A percentile compares a stretch with the other conserved stretches of the same genome.
phyloP scores from a whole-genome alignment of 164 flowering plant species.

The Aristolochia fimbriata region DNA sequence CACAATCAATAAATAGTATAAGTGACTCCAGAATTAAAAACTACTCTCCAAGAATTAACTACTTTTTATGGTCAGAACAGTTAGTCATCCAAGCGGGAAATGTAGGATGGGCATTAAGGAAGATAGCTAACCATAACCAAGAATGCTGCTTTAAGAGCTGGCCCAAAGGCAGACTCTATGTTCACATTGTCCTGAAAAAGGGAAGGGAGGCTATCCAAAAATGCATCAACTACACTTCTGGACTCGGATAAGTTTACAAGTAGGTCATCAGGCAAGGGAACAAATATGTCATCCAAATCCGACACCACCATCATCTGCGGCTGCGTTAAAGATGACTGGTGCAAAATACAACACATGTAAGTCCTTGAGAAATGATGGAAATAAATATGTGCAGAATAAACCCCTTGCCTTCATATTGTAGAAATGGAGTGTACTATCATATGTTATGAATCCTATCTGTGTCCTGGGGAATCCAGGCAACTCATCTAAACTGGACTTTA shows the following conservation, averaged over 20 bases:
- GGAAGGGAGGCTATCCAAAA: constrained; percentile 88
- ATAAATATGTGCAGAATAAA: constrained; percentile 6
- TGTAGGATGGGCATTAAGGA: neutral
- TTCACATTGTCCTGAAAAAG: constrained; percentile 83
- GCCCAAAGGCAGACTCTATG: constrained; percentile 97
- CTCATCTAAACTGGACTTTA: constrained; percentile 75
- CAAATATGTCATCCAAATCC: constrained; percentile 88
- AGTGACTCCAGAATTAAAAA: neutral
- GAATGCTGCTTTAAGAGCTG: constrained; percentile 84
- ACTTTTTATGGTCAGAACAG: neutral
- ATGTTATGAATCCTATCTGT: constrained; percentile 93
- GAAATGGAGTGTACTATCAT: constrained; percentile 92
- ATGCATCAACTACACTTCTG: constrained; percentile 76
- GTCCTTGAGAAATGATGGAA: neutral
- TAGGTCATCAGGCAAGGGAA: constrained; percentile 96
- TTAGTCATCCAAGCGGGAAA: neutral
- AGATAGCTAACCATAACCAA: constrained; percentile 77
- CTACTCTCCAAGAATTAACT: neutral
- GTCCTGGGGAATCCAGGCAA: constrained; percentile 90
- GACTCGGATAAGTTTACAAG: constrained; percentile 96
- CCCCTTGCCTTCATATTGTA: constrained; percentile 85
- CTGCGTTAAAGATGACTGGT: constrained; percentile 89
- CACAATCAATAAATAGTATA: neutral
- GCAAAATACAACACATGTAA: constrained; percentile 17
- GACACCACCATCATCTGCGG: constrained; percentile 99